phyloP scores from a whole-genome alignment of 306 rosid species.

The Sechiopsis laciniata region DNA sequence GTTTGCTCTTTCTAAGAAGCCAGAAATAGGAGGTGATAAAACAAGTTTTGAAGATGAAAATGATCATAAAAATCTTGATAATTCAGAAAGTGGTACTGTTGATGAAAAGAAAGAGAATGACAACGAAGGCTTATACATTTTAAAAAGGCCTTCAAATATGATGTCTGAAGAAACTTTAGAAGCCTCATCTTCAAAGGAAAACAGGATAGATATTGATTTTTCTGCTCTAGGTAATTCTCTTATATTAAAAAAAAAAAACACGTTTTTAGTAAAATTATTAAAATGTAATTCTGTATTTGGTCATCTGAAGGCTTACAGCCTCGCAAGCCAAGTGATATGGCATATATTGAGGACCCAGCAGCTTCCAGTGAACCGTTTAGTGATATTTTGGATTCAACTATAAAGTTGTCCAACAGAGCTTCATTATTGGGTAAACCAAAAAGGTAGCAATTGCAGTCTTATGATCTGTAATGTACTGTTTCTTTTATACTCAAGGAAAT shows the following conservation, averaged over 20 bases:
- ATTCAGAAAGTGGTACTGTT: slow-evolving; percentile 23
- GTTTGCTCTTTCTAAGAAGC: slow-evolving; percentile 48
- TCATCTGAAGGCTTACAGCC: slow-evolving; percentile 49
- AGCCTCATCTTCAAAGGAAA: slow-evolving; percentile 23
- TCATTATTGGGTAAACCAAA: slow-evolving; percentile 59
- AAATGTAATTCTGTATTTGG: slow-evolving; percentile 26
- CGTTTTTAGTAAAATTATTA: neutral
- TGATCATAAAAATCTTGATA: slow-evolving; percentile 21
- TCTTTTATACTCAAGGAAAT: slow-evolving; percentile 17
- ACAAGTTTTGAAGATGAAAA: slow-evolving; percentile 25
- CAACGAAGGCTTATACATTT: slow-evolving; percentile 16
- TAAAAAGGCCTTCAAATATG: slow-evolving; percentile 18
- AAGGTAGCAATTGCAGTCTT: slow-evolving; percentile 39
- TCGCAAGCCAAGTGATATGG: slow-evolving; percentile 32
- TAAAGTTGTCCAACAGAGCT: slow-evolving; percentile 40
- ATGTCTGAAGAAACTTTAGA: slow-evolving; percentile 25
- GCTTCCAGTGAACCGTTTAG: slow-evolving; percentile 34
- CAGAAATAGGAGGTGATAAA: slow-evolving; percentile 26
- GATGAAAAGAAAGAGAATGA: slow-evolving; percentile 24
- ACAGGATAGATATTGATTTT: slow-evolving; percentile 24
- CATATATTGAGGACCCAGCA: slow-evolving; percentile 31
- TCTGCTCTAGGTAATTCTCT: slow-evolving; percentile 37
- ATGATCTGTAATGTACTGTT: slow-evolving; percentile 26
- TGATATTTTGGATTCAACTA: slow-evolving; percentile 37
- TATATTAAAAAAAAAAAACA: slow-evolving; percentile 9